Conservation (phyloP, 2,329 filamentous ascomycete genomes). For the Cryphonectria radicalis region DNA sequence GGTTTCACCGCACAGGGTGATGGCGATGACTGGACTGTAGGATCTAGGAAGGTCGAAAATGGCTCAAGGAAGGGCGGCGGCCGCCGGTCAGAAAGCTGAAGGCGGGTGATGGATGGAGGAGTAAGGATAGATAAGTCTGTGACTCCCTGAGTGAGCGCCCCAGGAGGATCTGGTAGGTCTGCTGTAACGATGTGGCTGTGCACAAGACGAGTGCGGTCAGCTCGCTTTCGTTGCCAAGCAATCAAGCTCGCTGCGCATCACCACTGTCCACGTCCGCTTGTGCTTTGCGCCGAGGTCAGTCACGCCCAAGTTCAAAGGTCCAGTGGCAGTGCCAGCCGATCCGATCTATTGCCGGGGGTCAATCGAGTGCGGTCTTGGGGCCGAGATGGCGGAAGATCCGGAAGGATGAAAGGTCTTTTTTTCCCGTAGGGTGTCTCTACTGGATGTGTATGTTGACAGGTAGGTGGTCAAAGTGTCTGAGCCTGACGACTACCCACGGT, state of each 20-base stretch:
- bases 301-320: background rate
- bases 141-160: constrained; percentile 12
- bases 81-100: background rate
- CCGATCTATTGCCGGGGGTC: constrained; percentile 15
- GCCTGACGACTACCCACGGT: background rate
- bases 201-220: constrained; percentile 19
- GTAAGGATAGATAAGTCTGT: background rate
- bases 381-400: constrained; percentile 8
- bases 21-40: background rate
- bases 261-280: constrained; percentile 4
- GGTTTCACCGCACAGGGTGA: background rate
- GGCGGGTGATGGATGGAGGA: background rate
- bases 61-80: background rate
- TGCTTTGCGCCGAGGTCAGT: background rate
- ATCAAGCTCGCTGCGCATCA: constrained; percentile 22
- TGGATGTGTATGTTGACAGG: constrained; percentile 4
- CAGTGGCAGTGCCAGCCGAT: background rate
- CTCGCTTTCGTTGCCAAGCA: constrained; percentile 16
- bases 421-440: constrained; percentile 1
- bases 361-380: constrained; percentile 9
- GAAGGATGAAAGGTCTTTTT: background rate
- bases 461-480: background rate
- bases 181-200: constrained; percentile 26
- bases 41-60: background rate
- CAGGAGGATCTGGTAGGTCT: background rate